Conservation (phyloP, 768 basidiomycete species). For the Pleurotus sapidus region DNA sequence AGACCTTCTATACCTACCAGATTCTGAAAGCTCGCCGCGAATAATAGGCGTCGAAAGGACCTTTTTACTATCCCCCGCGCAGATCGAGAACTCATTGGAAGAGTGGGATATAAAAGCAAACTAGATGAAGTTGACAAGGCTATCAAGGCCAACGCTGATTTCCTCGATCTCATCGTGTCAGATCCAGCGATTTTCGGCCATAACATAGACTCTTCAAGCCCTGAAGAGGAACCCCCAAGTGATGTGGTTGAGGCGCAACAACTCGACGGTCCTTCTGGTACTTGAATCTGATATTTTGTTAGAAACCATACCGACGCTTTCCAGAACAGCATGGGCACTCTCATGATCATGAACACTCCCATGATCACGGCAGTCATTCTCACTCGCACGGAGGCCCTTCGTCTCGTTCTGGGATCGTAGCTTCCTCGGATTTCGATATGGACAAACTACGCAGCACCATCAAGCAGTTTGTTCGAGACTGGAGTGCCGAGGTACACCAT, state of each 20-base stretch:
- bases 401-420: constrained; percentile 34
- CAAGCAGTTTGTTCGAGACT: constrained; percentile 92
- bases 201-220: background rate
- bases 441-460: constrained; percentile 91
- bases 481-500: constrained; percentile 71
- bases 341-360: constrained; percentile 28
- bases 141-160: constrained; percentile 77
- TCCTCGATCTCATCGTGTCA: constrained; percentile 70
- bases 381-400: background rate
- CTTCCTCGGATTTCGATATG: constrained; percentile 66
- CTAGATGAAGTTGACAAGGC: constrained; percentile 78
- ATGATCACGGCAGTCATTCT: constrained; percentile 31
- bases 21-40: constrained; percentile 40
- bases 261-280: background rate
- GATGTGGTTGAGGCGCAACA: constrained; percentile 15
- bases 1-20: constrained; percentile 9
- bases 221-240: constrained; percentile 30
- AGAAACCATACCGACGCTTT: constrained; percentile 14
- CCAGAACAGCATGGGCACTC: constrained; percentile 20
- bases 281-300: background rate
- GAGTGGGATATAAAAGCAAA: constrained; percentile 75
- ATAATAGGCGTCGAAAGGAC: constrained; percentile 71
- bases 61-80: constrained; percentile 63
- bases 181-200: constrained; percentile 82
- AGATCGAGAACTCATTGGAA: constrained; percentile 67